Evolutionary conservation across 2,329 filamentous ascomycete species (phyloP).

Genomic region (Myriosclerotinia scirpicola): DNA sequence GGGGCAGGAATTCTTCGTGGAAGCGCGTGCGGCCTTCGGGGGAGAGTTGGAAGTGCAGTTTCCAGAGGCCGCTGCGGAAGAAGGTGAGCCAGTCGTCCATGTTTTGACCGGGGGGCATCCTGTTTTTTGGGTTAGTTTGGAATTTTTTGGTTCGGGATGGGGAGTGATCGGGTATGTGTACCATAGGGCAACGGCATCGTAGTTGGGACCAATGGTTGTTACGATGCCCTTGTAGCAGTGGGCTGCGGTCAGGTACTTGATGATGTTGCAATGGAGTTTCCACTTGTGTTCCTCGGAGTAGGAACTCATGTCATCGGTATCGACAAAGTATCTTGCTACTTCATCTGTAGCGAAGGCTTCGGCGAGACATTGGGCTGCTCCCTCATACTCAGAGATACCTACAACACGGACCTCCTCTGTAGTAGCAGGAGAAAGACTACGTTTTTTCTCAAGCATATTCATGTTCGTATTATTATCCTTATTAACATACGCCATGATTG

Average conservation of each 20-base stretch:
- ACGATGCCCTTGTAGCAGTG: constrained; percentile 74
- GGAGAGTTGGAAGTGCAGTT: constrained; percentile 72
- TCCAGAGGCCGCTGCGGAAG: constrained; percentile 75
- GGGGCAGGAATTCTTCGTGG: constrained; percentile 73
- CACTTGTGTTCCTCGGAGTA: constrained; percentile 68
- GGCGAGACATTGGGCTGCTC: constrained; percentile 69
- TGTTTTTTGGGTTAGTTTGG: constrained; percentile 39
- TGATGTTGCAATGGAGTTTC: constrained; percentile 73
- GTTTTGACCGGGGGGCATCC: constrained; percentile 73
- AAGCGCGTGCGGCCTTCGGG: constrained; percentile 71
- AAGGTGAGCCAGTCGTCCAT: constrained; percentile 72
- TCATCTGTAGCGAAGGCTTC: constrained; percentile 77
- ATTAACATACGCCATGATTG: constrained; percentile 42
- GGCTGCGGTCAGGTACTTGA: constrained; percentile 75
- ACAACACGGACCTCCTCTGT: constrained; percentile 63
- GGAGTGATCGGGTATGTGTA: constrained; percentile 44
- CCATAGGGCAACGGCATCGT: constrained; percentile 78
- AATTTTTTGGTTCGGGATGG: background rate
- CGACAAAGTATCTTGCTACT: constrained; percentile 71
- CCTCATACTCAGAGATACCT: constrained; percentile 65
- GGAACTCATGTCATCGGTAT: constrained; percentile 64
- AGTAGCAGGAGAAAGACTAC: constrained; percentile 36
- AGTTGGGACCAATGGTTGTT: constrained; percentile 71
- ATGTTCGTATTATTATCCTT: constrained; percentile 38
- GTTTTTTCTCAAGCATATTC: constrained; percentile 38